Conservation (phyloP, 73 alveolate genomes). For the Paramecium octaurelia region DNA sequence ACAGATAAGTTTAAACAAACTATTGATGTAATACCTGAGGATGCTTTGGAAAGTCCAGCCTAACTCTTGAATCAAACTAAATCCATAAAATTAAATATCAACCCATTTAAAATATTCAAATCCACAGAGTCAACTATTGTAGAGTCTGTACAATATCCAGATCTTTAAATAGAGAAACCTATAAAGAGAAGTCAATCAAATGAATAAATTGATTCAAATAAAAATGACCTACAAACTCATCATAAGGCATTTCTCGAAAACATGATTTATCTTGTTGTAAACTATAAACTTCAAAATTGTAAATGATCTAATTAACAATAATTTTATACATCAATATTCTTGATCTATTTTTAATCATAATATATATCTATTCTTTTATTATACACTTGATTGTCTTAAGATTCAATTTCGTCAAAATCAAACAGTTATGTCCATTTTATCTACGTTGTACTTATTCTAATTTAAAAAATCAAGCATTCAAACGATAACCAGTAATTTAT, state of each 20-base stretch:
- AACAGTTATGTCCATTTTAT: no score
- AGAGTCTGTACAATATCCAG: background rate
- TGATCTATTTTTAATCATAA: no score
- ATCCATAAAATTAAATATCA: background rate
- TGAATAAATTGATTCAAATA: background rate
- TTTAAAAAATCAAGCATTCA: no score
- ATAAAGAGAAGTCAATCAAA: background rate
- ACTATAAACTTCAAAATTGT: background rate
- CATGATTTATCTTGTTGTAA: constrained; percentile 13
- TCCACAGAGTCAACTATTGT: background rate
- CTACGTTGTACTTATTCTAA: no score
- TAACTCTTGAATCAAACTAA: background rate
- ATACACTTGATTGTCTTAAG: no score
- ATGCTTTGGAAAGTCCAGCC: background rate
- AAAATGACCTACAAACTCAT: background rate
- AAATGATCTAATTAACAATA: background rate
- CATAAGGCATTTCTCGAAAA: constrained; percentile 2
- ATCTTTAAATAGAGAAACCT: background rate
- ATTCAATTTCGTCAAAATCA: no score
- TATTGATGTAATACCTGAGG: background rate
- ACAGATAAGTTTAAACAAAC: background rate
- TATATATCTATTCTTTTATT: no score
- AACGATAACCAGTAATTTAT: no score
- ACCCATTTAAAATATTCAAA: background rate
- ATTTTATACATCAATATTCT: background rate